Percentiles rank a stretch among this genome's conserved stretches.
Conservation (phyloP, 805 yeast species). For the Nakazawaea anatomiae region DNA sequence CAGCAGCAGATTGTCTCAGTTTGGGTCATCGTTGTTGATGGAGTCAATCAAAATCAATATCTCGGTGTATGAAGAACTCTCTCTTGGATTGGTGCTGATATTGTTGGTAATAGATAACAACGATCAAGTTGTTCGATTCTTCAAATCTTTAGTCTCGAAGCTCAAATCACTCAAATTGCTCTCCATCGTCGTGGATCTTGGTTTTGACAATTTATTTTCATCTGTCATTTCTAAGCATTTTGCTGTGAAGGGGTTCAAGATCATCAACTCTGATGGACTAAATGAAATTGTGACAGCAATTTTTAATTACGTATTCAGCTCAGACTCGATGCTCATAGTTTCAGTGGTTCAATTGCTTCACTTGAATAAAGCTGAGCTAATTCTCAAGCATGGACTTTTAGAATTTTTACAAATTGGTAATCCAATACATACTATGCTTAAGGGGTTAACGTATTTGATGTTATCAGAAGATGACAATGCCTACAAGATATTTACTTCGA, state of each 20-base stretch:
- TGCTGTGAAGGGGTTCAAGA: constrained; percentile 18
- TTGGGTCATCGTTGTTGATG: constrained; percentile 18
- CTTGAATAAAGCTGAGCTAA: background rate
- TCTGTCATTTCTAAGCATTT: constrained; percentile 7
- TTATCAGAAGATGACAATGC: constrained; percentile 22
- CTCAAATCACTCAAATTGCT: constrained; percentile 11
- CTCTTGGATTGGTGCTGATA: constrained; percentile 21
- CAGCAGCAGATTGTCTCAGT: constrained; percentile 16
- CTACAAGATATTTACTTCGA: constrained; percentile 21
- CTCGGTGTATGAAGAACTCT: constrained; percentile 14
- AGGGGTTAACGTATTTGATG: constrained; percentile 20
- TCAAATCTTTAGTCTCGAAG: constrained; percentile 12
- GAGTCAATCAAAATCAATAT: constrained; percentile 16
- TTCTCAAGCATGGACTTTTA: constrained; percentile 13
- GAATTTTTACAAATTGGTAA: constrained; percentile 16
- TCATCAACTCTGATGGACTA: constrained; percentile 17
- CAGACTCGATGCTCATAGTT: constrained; percentile 16
- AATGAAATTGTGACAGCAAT: constrained; percentile 16
- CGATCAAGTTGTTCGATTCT: constrained; percentile 18
- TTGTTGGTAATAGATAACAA: constrained; percentile 26
- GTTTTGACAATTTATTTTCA: background rate
- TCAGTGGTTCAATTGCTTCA: constrained; percentile 18
- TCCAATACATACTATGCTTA: constrained; percentile 19
- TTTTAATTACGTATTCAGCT: constrained; percentile 3
- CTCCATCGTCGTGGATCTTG: background rate